These are phyloP conservation scores for Cryptosporidium bovis DNA, from an alignment of 169 alveolate genomes.

Conservation along the genomic window DNA sequence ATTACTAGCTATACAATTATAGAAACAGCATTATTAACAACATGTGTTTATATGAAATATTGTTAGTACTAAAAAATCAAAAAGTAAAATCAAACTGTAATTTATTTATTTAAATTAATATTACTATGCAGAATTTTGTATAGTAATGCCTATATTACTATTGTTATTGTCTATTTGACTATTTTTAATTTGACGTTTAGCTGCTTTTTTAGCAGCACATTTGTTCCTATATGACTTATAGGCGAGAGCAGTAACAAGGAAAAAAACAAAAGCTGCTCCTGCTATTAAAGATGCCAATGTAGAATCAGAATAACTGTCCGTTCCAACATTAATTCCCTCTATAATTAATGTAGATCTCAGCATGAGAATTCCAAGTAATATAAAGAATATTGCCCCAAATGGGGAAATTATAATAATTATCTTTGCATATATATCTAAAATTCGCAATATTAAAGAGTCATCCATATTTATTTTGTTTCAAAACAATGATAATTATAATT, in stretches of 20 bases:
- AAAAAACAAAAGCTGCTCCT: constrained; percentile 29
- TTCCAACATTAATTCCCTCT: constrained; percentile 62
- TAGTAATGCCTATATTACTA: constrained; percentile 40
- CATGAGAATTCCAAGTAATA: constrained; percentile 60
- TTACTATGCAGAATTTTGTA: constrained; percentile 40
- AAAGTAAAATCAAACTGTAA: not conserved
- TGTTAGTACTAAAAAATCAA: not conserved
- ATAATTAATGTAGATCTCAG: constrained; percentile 57
- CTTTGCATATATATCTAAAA: constrained; percentile 66
- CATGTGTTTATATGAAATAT: not conserved
- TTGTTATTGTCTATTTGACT: not conserved
- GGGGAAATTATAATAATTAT: constrained; percentile 52
- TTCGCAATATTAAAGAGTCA: constrained; percentile 53
- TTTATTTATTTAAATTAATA: not conserved
- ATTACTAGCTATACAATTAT: too few species aligned
- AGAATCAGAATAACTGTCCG: constrained; percentile 52
- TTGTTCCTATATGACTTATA: constrained; percentile 58
- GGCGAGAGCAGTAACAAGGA: constrained; percentile 26
- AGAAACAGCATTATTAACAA: not conserved
- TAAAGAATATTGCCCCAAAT: constrained; percentile 53
- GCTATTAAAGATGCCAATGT: constrained; percentile 49
- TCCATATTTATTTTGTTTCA: constrained; percentile 15
- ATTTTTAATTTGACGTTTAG: constrained; percentile 1
- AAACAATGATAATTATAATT: too few species aligned
- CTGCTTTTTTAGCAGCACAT: constrained; percentile 64